These are phyloP conservation scores for Cardiospermum halicacabum DNA, from an alignment of 345 rosid genomes.

Conservation along the genomic window DNA sequence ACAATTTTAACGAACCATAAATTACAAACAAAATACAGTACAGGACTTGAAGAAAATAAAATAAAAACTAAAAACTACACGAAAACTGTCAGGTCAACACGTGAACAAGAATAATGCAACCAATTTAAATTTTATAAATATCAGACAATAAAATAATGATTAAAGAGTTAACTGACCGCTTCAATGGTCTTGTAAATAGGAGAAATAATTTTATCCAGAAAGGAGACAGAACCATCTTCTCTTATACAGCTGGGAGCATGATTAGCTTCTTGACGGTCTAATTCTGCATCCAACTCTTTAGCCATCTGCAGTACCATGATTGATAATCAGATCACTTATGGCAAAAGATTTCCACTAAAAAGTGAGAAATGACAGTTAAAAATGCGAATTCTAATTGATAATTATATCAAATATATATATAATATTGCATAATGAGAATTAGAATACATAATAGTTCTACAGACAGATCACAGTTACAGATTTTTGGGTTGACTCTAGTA, in stretches of 20 bases:
- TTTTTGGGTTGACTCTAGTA: not conserved
- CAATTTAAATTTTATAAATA: not conserved
- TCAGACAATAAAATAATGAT: not conserved
- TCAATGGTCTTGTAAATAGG: conserved; percentile 68
- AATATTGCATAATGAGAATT: not conserved
- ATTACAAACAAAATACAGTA: too few species aligned
- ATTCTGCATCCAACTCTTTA: conserved; percentile 79
- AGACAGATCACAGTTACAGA: not conserved
- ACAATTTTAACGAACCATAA: too few species aligned
- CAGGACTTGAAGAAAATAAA: too few species aligned
- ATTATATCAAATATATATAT: not conserved
- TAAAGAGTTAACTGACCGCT: conserved; percentile 40
- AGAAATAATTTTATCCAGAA: conserved; percentile 65
- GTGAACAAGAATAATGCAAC: too few species aligned
- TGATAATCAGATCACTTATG: conserved; percentile 3
- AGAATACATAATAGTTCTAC: not conserved
- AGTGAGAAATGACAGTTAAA: not conserved
- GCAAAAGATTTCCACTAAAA: not conserved
- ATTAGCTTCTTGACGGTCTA: conserved; percentile 86
- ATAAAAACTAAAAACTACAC: too few species aligned
- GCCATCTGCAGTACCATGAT: conserved; percentile 68
- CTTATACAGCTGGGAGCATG: conserved; percentile 56
- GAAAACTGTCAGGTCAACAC: too few species aligned
- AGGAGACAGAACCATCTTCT: conserved; percentile 67
- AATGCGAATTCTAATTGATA: not conserved